Evolutionary conservation across 2,329 filamentous ascomycete genomes (phyloP).

Genomic region (Camillea tinctor): DNA sequence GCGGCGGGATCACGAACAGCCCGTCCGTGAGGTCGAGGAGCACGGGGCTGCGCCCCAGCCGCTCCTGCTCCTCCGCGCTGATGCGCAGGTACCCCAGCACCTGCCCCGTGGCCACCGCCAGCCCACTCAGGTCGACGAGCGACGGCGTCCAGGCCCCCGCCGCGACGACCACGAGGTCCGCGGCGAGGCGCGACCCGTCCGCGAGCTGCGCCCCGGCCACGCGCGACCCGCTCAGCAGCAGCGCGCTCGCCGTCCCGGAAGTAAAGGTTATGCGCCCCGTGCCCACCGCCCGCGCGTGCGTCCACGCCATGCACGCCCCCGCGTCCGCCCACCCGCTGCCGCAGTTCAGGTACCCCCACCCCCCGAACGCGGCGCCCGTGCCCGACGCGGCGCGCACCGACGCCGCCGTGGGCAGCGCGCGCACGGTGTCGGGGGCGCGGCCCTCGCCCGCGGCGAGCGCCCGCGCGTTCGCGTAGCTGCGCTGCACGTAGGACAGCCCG

Average conservation of each 20-base stretch:
- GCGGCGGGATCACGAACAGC: conserved; percentile 73
- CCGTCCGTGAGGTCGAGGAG: conserved; percentile 70
- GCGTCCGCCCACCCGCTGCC: conserved; percentile 81
- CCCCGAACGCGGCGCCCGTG: conserved; percentile 54
- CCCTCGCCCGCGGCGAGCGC: conserved; percentile 43
- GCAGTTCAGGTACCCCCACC: conserved; percentile 72
- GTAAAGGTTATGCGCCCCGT: conserved; percentile 57
- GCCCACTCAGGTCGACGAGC: conserved; percentile 74
- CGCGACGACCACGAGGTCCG: conserved; percentile 75
- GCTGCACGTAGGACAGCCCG: conserved; percentile 57
- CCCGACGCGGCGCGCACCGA: conserved; percentile 45
- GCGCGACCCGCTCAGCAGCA: conserved; percentile 34
- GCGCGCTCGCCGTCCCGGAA: conserved; percentile 46
- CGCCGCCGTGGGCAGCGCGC: conserved; percentile 20
- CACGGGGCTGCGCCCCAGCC: conserved; percentile 66
- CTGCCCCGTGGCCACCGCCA: conserved; percentile 79
- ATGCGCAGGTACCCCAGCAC: conserved; percentile 75
- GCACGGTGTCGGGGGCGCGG: conserved; percentile 22
- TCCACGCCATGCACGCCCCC: conserved; percentile 65
- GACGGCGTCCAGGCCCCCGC: conserved; percentile 84
- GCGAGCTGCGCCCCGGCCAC: conserved; percentile 60
- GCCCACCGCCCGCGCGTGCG: conserved; percentile 53
- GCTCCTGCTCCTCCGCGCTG: conserved; percentile 66
- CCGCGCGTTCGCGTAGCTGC: conserved; percentile 61
- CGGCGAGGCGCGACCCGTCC: conserved; percentile 47